Base-by-base conservation (phyloP, 2,329 filamentous ascomycete genomes). In the Cladosporium sphaerospermum region DNA sequence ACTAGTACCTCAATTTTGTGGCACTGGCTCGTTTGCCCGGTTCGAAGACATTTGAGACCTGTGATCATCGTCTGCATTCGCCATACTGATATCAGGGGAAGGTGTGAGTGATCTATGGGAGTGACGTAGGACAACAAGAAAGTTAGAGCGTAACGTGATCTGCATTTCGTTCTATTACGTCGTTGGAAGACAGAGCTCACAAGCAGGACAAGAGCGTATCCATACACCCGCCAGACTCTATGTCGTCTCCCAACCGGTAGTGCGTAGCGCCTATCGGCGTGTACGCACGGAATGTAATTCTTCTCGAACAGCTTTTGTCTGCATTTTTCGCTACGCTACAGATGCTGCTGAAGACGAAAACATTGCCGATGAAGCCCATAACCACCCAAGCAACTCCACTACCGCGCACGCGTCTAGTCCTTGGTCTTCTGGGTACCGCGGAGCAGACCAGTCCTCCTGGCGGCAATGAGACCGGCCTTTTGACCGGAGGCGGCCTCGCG, bases 361-460 rank as follows among this genome's bases (percentile, higher is more conserved):
- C 48, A 51, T 51, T 51, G 48, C 48, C 48, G 48, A 51, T 40
- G 48, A 51, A 51, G 48, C 48, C 48, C 48, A 51, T 51, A 51
- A 53, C 43, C 51, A 53, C 51, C 51, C 51, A 53, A 47, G 40
- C 43, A 53, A 53, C 51, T 53, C 51, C 51, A 42, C 45, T 47
- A 42, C 40, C 44, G 36, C 40, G 44, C 23, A 53, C 42, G 39
- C 43, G 41, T 66, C 61, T 69, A 70, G 53, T 99, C 95, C 89
- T 99, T 99, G 75, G 84, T 89, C 89, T 99, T 99, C 83, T 99
- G 93, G 75, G 93, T 97, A 95, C 93, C 93, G 81, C 93, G 92
- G 75, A 99, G 85, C 79, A 99, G 85, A 96, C 93, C 93, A 77
- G 93, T 99, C 84, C 95, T 89, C 79, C 93, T 85, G 78, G 93